Conservation (phyloP, 2,329 filamentous ascomycete species). For the Xylariaceae sp. region DNA sequence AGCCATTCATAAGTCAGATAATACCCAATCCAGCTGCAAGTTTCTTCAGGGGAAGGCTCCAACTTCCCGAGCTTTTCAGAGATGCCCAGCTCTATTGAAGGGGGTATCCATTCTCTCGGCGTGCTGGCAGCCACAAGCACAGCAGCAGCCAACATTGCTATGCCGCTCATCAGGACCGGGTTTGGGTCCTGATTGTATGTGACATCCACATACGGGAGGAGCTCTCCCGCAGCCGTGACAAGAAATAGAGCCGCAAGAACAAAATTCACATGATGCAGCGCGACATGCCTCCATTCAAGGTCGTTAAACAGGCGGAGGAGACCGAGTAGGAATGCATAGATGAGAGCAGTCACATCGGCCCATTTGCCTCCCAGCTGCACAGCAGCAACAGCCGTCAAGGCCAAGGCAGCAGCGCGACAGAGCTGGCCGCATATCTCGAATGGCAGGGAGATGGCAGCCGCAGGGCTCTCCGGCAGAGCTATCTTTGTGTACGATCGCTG, state of each 20-base stretch:
- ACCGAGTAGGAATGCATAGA: slow-evolving; percentile 43
- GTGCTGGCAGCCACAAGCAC: slow-evolving; percentile 42
- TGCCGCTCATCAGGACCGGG: slow-evolving; percentile 34
- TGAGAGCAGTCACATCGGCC: slow-evolving; percentile 36
- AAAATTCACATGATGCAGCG: slow-evolving; percentile 48
- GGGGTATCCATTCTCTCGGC: slow-evolving; percentile 49
- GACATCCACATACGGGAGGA: slow-evolving; percentile 43
- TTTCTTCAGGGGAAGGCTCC: slow-evolving; percentile 48
- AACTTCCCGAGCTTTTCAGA: slow-evolving; percentile 35
- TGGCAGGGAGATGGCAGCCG: slow-evolving; percentile 39
- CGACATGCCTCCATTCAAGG: slow-evolving; percentile 43
- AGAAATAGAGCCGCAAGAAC: slow-evolving; percentile 38
- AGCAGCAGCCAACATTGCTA: slow-evolving; percentile 37
- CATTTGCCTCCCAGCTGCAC: slow-evolving; percentile 34
- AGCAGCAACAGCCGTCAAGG: slow-evolving; percentile 38
- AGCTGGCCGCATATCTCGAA: slow-evolving; percentile 44
- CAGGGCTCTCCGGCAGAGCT: slow-evolving; percentile 31
- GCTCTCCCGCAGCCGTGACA: slow-evolving; percentile 36
- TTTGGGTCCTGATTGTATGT: slow-evolving; percentile 32
- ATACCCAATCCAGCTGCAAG: slow-evolving; percentile 50
- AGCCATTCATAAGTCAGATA: slow-evolving; percentile 51
- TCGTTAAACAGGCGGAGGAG: slow-evolving; percentile 41
- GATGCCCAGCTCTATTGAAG: slow-evolving; percentile 38
- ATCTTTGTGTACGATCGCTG: slow-evolving; percentile 32
- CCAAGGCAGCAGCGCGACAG: slow-evolving; percentile 38